Evolutionary conservation across 2,329 filamentous ascomycete genomes (phyloP).

Genomic region (Ascochyta koolunga): DNA sequence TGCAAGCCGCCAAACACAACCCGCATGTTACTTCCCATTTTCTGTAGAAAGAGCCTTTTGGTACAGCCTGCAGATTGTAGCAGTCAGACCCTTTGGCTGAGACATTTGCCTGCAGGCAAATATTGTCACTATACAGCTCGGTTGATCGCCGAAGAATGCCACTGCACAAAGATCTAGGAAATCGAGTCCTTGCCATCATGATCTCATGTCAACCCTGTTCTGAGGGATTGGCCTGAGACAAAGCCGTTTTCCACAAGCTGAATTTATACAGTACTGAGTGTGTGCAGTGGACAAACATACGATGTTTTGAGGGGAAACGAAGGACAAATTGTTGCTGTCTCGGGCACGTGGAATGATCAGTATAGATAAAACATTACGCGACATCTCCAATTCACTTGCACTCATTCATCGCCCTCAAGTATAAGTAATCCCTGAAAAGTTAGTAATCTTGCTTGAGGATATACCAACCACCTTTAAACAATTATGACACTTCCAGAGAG

Average conservation of each 20-base stretch:
- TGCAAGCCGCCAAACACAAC: neutral
- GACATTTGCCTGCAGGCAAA: neutral
- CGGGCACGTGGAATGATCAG: conserved; percentile 1
- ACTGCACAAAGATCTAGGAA: neutral
- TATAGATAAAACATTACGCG: conserved; percentile 2
- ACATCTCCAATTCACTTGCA: neutral
- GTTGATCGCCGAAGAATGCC: neutral
- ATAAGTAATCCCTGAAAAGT: neutral
- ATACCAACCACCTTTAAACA: neutral
- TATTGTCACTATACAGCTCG: too few species aligned
- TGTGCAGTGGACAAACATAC: neutral
- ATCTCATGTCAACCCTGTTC: neutral
- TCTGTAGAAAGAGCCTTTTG: neutral
- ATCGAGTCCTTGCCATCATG: neutral
- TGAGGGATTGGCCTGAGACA: too few species aligned
- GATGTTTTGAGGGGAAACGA: neutral
- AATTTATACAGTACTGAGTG: too few species aligned
- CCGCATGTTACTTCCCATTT: neutral
- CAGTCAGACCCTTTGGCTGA: neutral
- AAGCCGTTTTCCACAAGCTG: neutral
- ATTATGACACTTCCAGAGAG: conserved; percentile 14
- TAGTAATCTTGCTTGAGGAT: neutral
- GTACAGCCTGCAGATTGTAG: neutral
- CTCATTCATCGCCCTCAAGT: neutral
- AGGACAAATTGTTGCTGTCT: conserved; percentile 24